Base-by-base conservation (phyloP, 768 basidiomycete species). In the Strobilomyces dryophilus region DNA sequence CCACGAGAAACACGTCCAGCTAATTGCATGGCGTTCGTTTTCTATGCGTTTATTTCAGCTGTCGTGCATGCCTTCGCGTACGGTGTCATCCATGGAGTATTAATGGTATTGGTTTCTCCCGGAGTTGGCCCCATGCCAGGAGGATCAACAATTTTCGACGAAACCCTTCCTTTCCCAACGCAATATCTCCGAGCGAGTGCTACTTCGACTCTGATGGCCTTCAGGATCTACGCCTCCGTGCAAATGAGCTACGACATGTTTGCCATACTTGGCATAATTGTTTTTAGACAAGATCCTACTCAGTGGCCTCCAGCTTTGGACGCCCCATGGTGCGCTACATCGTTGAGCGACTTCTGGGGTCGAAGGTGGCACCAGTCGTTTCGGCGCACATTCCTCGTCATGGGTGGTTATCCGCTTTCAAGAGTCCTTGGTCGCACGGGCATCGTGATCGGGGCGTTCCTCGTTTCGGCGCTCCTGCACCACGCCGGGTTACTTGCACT, bases 261-360 rank as follows among this genome's bases (percentile, higher is more conserved):
- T 9, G n/a, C 18, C 2, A 10, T 39, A 17, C 11, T 4, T 21
- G 51, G 9, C 11, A 8, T 51, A 6, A 35, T 51, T 5, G 15
- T 51, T 17, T 44, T 51, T 21, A 27, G 51, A 39, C 51, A 51
- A 6, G 10, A 54, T 10, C 35, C 51, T 9, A 14, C 51, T 2
- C 51, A 51, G 21, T 51, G 51, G 51, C 51, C 51, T 5, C 51
- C 51, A 1, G 4, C 20, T 6, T 45, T 51, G 18, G 15, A 51
- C 2, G 26, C 44, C 3, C 51, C 51, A 9, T 51, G 51, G 51
- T 18, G 8, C 36, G 24, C 51, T 8, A 51, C 51, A 6, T 51
- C 51, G 2, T 6, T 51, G 27, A 24, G 9, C 5, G 44, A 51
- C 17, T 44, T 51, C 14, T 51, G 49, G 49, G 49, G 49, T 1